Conservation (phyloP, 306 rosid genomes). For the Casuarina glauca region DNA sequence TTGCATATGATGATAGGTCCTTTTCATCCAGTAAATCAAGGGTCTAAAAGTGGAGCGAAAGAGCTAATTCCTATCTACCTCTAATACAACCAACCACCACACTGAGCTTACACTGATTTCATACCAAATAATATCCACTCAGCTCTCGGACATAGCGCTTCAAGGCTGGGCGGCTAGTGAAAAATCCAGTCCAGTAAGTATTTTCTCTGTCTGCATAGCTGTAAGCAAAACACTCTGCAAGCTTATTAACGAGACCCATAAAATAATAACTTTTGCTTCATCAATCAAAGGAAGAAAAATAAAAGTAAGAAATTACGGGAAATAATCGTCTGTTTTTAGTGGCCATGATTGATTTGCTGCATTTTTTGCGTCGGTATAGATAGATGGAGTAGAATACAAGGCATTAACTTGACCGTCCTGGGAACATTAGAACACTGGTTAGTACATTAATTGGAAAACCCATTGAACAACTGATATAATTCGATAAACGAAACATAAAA, state of each 20-base stretch:
- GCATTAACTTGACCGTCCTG: conserved; percentile 93
- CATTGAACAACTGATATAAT: background rate
- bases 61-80: background rate
- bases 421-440: conserved; percentile 28
- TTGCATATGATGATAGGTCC: background rate
- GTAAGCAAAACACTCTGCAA: conserved; percentile 26
- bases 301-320: conserved; percentile 59
- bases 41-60: background rate
- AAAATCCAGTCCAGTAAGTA: conserved; percentile 91
- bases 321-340: conserved; percentile 81
- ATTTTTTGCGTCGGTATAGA: conserved; percentile 74
- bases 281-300: background rate
- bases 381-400: conserved; percentile 89
- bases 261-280: background rate
- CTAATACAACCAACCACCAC: conserved; percentile 7
- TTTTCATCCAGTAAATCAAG: background rate
- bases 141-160: conserved; percentile 72
- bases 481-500: background rate
- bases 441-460: conserved; percentile 18
- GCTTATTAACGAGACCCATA: conserved; percentile 5
- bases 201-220: conserved; percentile 73
- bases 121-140: conserved; percentile 90
- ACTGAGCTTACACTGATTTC: background rate
- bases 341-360: conserved; percentile 85
- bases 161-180: conserved; percentile 71